These are phyloP conservation scores for Mortierella sp. DNA, from an alignment of 371 early-diverging fungal genomes.

Conservation along the genomic window DNA sequence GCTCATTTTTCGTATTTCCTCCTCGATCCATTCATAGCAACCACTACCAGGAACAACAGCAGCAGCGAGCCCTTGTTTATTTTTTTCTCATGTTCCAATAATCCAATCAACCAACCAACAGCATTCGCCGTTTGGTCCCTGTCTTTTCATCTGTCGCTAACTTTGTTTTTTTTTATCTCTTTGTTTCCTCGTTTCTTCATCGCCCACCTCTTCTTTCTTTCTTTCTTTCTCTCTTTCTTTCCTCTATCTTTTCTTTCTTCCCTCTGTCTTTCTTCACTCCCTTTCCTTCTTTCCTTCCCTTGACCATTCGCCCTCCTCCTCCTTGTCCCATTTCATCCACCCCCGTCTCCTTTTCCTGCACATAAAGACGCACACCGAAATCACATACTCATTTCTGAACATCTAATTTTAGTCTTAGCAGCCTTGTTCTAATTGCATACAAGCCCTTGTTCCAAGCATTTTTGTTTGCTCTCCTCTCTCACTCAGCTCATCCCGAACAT, in stretches of 20 bases:
- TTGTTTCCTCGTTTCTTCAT: background rate
- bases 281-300: background rate
- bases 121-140: background rate
- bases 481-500: background rate
- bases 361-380: background rate
- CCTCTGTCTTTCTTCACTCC: background rate
- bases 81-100: background rate
- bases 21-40: background rate
- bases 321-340: background rate
- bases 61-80: background rate
- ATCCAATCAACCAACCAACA: background rate
- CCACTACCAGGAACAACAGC: background rate
- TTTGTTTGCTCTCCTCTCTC: background rate
- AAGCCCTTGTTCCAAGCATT: constrained; percentile 1
- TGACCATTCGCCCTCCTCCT: background rate
- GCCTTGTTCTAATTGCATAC: background rate
- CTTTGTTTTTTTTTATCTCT: background rate
- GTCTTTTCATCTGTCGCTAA: background rate
- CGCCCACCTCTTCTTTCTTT: background rate
- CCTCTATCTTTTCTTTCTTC: background rate
- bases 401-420: background rate
- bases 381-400: background rate
- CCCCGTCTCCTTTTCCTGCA: background rate
- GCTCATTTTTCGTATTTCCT: background rate
- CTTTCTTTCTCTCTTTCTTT: background rate